Conservation (phyloP, 352 stramenopile species). For the Pythium utonaiense region DNA sequence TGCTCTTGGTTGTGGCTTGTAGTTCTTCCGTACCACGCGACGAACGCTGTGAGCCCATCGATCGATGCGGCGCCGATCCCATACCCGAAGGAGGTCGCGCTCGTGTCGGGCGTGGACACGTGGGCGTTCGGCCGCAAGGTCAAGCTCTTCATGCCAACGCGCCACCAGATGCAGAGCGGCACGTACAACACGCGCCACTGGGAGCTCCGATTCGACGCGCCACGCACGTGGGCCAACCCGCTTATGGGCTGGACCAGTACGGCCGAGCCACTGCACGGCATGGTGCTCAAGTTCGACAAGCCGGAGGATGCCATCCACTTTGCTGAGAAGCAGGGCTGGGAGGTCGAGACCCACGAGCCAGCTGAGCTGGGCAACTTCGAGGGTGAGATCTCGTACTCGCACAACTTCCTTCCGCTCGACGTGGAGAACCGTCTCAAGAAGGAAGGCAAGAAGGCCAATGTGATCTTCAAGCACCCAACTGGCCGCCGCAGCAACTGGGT, state of each 20-base stretch:
- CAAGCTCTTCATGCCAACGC: constrained; percentile 68
- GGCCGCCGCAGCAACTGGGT: constrained; percentile 82
- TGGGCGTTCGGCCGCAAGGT: constrained; percentile 66
- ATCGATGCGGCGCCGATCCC: constrained; percentile 52
- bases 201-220: constrained; percentile 76
- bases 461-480: constrained; percentile 76
- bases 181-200: constrained; percentile 82
- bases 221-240: constrained; percentile 88
- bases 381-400: constrained; percentile 80
- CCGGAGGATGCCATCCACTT: constrained; percentile 79
- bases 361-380: constrained; percentile 62
- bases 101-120: constrained; percentile 62
- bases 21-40: constrained; percentile 70
- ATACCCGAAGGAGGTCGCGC: constrained; percentile 54
- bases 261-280: constrained; percentile 82
- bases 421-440: constrained; percentile 76
- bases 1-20: not conserved
- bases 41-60: constrained; percentile 36
- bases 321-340: constrained; percentile 86
- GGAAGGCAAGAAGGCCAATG: constrained; percentile 71
- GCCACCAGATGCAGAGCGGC: constrained; percentile 85
- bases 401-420: constrained; percentile 81
- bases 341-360: constrained; percentile 79
- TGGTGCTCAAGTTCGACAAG: constrained; percentile 88
- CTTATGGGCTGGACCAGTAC: constrained; percentile 94